Base-by-base conservation (phyloP, 805 yeast species). In the Dipodascus geniculatus region DNA sequence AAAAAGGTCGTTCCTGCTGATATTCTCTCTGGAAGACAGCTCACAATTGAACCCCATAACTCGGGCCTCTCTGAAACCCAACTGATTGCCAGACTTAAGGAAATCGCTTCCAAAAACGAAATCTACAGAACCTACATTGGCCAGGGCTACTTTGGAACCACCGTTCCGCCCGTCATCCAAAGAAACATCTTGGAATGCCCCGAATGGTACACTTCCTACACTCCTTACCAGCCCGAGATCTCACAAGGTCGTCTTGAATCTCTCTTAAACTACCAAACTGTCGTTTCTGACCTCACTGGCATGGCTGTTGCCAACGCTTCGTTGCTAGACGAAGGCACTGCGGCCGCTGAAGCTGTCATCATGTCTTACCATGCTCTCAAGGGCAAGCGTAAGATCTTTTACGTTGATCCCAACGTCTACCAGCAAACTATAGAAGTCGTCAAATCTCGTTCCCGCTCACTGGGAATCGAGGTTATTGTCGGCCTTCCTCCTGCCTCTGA, bases 221-320 rank as follows among this genome's bases (percentile, higher is more conserved):
- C 99, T 22, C 99, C 99, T 35, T 93, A 93, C 69, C 99, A 93
- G 72, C 96, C 99, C 0, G 99, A 93, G 68, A 90, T 93, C 55
- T 85, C 96, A 0, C 99, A 93, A 71, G 99, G 99, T 53, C 81
- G 99, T 62, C 76, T 93, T 62, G 96, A 91, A 71, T 81, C 93
- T 22, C 73, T 93, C 57, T 73, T 93, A 57, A 93, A 93, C 70
- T 93, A 79, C 72, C 99, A 93, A 72, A 93, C 99, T n/a, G 75
- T 91, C 64, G 76, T 93, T 16, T 71, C 89, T 24, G 96, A 93
- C 56, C 76, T 93, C 59, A 93, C 99, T 0, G 99, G 98, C 0
- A 75, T 93, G 71, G 85, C 88, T n/a, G 81, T 93, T 62, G 90
- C 98, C 51, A 93, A 93, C 67, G 95, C 97, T 1, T 91, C 98